Evolutionary conservation across 305 asterid genomes (phyloP), one percentile per base, ranked within the genome.

Genomic region (Fraxinus dipetala): DNA sequence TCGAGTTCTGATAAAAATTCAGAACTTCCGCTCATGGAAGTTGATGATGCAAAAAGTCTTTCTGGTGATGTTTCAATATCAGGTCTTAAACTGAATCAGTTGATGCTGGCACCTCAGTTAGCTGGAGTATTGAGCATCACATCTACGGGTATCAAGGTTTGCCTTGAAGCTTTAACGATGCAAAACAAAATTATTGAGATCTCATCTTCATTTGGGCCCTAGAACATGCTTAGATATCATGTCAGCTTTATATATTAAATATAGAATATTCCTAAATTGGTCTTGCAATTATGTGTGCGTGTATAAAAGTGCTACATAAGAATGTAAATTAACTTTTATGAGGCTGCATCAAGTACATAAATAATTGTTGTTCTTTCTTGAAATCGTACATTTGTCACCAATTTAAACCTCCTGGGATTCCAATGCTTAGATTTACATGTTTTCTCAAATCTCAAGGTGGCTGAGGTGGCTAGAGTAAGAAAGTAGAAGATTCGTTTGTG

Each of bases 91-190:
- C 97, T 96, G 79, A 96, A 96, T 91, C 99, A 96, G 85, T 85
- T 96, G 88, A 92, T 91, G 97, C 88, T 96, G 91, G 99, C 99
- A 85, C 99, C 99, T 83, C 98, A 96, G 87, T 88, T 96, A 87
- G 91, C 96, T 88, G 99, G 99, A 84, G 91, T 86, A 72, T 83
- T 96, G 84, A 92, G 89, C 90, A 90, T 96, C 83, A 88, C 94
- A 78, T 84, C 90, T 3, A 84, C 86, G 79, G 94, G 98, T 84
- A 86, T 96, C 75, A 96, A 93, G 98, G 99, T 96, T 76, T 80
- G 89, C 80, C 84, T 82, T 54, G 38, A 65, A 56, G 40, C 85
- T 73, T 78, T 36, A 65, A 76, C 59, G 45, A 51, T 74, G 78
- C 70, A 59, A 14, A 80, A 69, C 40, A 69, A 69, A 69, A 70